Evolutionary conservation across 1,284 basidiomycete genomes (phyloP).

Genomic region (Heterobasidion irregulare): DNA sequence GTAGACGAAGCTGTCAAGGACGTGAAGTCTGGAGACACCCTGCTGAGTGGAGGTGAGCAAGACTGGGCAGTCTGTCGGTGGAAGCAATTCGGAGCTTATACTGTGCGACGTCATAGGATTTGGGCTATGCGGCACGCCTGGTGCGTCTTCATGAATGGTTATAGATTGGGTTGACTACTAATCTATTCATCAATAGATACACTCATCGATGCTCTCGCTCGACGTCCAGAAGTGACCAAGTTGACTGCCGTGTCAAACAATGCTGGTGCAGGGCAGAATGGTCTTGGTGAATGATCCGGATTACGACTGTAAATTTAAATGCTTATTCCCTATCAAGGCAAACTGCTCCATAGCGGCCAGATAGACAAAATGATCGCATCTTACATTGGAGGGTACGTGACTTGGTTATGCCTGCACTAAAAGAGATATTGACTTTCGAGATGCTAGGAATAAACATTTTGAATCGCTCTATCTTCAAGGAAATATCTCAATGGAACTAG

Average conservation of each 20-base stretch:
- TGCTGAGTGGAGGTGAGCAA: slow-evolving; percentile 74
- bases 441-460: slow-evolving; percentile 65
- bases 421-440: not conserved
- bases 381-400: slow-evolving; percentile 73
- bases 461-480: slow-evolving; percentile 76
- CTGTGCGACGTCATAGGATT: slow-evolving; percentile 46
- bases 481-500: slow-evolving; percentile 79
- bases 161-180: not conserved
- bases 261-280: slow-evolving; percentile 71
- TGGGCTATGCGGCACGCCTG: slow-evolving; percentile 70
- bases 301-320: not conserved
- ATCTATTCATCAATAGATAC: slow-evolving; percentile 44
- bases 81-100: not conserved
- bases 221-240: slow-evolving; percentile 62
- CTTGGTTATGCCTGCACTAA: not conserved
- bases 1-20: slow-evolving; percentile 49
- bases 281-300: slow-evolving; percentile 54
- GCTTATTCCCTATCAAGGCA: slow-evolving; percentile 38
- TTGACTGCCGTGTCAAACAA: slow-evolving; percentile 90
- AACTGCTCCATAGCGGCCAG: slow-evolving; percentile 70
- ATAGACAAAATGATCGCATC: slow-evolving; percentile 83
- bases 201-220: slow-evolving; percentile 72
- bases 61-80: not conserved
- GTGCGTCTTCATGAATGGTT: slow-evolving; percentile 25
- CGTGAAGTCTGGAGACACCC: slow-evolving; percentile 50